Evolutionary conservation across 768 basidiomycete genomes (phyloP).

Genomic region (Pleurotus cornucopiae): DNA sequence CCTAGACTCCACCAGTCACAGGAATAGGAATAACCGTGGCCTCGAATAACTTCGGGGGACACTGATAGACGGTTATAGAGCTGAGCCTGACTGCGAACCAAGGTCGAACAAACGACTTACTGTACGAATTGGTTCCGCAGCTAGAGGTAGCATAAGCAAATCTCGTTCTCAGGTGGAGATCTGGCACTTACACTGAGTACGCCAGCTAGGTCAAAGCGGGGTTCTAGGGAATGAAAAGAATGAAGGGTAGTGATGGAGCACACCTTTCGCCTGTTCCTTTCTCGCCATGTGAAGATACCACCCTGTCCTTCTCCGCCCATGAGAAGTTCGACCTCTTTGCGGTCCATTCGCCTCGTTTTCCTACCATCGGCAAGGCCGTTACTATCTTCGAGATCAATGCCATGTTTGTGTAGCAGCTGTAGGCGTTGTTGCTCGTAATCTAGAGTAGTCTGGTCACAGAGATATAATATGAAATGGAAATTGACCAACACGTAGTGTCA

Average conservation of each 20-base stretch:
- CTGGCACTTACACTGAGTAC: slow-evolving; percentile 73
- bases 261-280: slow-evolving; percentile 89
- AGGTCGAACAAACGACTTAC: slow-evolving; percentile 40
- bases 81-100: slow-evolving; percentile 15
- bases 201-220: slow-evolving; percentile 51
- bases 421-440: slow-evolving; percentile 94
- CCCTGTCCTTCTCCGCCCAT: slow-evolving; percentile 83
- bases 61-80: slow-evolving; percentile 36
- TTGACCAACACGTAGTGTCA: slow-evolving; percentile 75
- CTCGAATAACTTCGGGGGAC: slow-evolving; percentile 88
- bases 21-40: slow-evolving; percentile 88
- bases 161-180: slow-evolving; percentile 11
- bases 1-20: slow-evolving; percentile 99
- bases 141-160: slow-evolving; percentile 29
- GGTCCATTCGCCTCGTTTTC: slow-evolving; percentile 76
- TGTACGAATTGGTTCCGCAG: slow-evolving; percentile 84
- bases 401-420: slow-evolving; percentile 86
- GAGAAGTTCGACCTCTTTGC: slow-evolving; percentile 75
- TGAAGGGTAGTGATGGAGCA: slow-evolving; percentile 11
- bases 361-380: slow-evolving; percentile 60
- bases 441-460: slow-evolving; percentile 25
- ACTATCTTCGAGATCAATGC: slow-evolving; percentile 88
- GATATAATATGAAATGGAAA: slow-evolving; percentile 12
- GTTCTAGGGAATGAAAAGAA: slow-evolving; percentile 16
- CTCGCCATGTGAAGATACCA: slow-evolving; percentile 93